Evolutionary conservation across 495 filamentous ascomycete genomes (phyloP).

Genomic region (Daldinia decipiens): DNA sequence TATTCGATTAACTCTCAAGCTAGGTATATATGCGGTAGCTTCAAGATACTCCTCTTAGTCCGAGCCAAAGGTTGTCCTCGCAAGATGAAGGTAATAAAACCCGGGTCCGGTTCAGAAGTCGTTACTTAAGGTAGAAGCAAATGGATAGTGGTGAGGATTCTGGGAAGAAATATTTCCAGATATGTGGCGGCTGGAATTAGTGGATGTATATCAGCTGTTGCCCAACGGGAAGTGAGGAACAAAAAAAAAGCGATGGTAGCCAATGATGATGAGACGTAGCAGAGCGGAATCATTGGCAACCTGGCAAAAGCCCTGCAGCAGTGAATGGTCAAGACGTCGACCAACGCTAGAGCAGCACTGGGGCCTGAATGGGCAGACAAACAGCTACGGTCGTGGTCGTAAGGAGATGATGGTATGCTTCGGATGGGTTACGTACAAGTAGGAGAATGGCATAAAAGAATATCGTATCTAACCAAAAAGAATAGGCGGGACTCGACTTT

Average conservation of each 20-base stretch:
- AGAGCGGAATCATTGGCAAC: slow-evolving; percentile 55
- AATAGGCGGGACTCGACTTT: slow-evolving; percentile 42
- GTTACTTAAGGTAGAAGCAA: slow-evolving; percentile 35
- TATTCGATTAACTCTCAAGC: slow-evolving; percentile 23
- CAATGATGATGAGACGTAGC: slow-evolving; percentile 54
- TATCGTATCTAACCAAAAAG: slow-evolving; percentile 25
- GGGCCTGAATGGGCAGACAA: slow-evolving; percentile 43
- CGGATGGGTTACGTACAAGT: slow-evolving; percentile 40
- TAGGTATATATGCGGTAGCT: slow-evolving; percentile 29
- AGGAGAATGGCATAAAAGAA: slow-evolving; percentile 25
- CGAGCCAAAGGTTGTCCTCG: slow-evolving; percentile 35
- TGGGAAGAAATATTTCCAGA: slow-evolving; percentile 40
- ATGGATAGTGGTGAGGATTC: slow-evolving; percentile 33
- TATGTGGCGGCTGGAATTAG: slow-evolving; percentile 46
- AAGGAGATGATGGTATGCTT: slow-evolving; percentile 36
- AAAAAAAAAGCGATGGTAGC: slow-evolving; percentile 47
- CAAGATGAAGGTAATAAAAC: slow-evolving; percentile 24
- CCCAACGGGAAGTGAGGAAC: slow-evolving; percentile 46
- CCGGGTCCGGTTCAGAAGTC: slow-evolving; percentile 37
- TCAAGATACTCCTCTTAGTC: slow-evolving; percentile 28
- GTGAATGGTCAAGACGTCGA: slow-evolving; percentile 52
- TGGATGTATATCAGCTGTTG: slow-evolving; percentile 47
- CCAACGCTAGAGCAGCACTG: slow-evolving; percentile 44
- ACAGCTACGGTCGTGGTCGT: slow-evolving; percentile 35
- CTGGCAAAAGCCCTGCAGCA: slow-evolving; percentile 49